phyloP scores from a whole-genome alignment of 257 asterid species.

The Schizonepeta tenuifolia region DNA sequence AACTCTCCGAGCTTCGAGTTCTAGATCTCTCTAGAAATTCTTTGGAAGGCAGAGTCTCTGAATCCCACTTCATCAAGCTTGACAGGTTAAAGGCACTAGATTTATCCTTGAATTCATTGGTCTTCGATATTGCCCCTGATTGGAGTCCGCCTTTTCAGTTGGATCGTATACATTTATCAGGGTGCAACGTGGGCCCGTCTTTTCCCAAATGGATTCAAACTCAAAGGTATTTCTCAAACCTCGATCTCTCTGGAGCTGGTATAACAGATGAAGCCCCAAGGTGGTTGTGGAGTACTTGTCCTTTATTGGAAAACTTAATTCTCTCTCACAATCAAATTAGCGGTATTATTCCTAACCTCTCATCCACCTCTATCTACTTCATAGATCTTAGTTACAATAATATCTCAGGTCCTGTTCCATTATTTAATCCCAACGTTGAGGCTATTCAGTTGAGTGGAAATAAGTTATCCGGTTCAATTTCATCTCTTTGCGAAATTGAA shows the following conservation, averaged over 20 bases:
- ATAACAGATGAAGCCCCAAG: slow-evolving; percentile 39
- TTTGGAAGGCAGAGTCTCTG: slow-evolving; percentile 34
- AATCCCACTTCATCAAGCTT: slow-evolving; percentile 34
- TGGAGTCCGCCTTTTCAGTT: slow-evolving; percentile 44
- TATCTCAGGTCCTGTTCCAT: slow-evolving; percentile 34
- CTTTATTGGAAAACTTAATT: background rate
- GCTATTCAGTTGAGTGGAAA: slow-evolving; percentile 25
- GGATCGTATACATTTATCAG: slow-evolving; percentile 7
- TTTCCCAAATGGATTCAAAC: slow-evolving; percentile 50
- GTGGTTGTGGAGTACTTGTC: slow-evolving; percentile 42
- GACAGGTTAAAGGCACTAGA: slow-evolving; percentile 23
- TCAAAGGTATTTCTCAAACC: slow-evolving; percentile 2
- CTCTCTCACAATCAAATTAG: slow-evolving; percentile 43
- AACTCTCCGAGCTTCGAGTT: slow-evolving; percentile 12
- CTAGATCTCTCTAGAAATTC: slow-evolving; percentile 26
- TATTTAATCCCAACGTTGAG: background rate
- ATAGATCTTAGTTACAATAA: slow-evolving; percentile 37
- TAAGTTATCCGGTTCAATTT: slow-evolving; percentile 37
- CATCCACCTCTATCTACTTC: background rate
- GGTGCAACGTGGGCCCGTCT: slow-evolving; percentile 34
- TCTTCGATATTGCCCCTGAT: slow-evolving; percentile 4
- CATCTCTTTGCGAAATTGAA: slow-evolving; percentile 10
- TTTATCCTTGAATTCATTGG: slow-evolving; percentile 36
- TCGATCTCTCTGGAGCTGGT: slow-evolving; percentile 36
- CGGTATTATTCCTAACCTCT: slow-evolving; percentile 38